Percentiles rank a stretch among this genome's conserved stretches.
Conservation (phyloP, 495 filamentous ascomycete species). For the Talaromyces adpressus region DNA sequence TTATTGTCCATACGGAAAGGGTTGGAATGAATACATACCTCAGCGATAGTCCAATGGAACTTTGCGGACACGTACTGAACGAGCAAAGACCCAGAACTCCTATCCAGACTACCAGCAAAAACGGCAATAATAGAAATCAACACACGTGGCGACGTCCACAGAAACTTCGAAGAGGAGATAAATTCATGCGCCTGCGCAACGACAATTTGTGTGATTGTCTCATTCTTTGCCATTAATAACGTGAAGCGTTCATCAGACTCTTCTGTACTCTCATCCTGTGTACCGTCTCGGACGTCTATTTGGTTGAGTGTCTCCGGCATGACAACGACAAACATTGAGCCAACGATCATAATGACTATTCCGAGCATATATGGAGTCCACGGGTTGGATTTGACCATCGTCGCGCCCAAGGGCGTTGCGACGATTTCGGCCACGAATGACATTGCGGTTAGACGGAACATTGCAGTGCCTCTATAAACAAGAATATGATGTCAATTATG, state of each 20-base stretch:
- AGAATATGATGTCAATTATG: neutral
- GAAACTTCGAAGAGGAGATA: conserved; percentile 12
- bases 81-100: conserved; percentile 19
- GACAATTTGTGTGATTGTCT: neutral
- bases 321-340: conserved; percentile 22
- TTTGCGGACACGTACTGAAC: conserved; percentile 37
- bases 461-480: conserved; percentile 17
- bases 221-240: conserved; percentile 4
- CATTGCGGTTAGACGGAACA: conserved; percentile 21
- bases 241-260: conserved; percentile 22
- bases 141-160: conserved; percentile 24
- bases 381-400: conserved; percentile 18
- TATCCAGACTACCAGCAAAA: conserved; percentile 24
- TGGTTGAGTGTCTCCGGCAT: conserved; percentile 39
- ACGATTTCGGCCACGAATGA: conserved; percentile 21
- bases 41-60: conserved; percentile 32
- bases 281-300: conserved; percentile 7
- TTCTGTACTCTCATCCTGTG: conserved; percentile 7
- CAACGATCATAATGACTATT: conserved; percentile 19
- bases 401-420: conserved; percentile 25
- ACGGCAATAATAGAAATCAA: conserved; percentile 22
- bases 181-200: conserved; percentile 18
- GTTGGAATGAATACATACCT: conserved; percentile 16
- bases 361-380: conserved; percentile 24
- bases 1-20: neutral